Conservation (phyloP, 2,329 filamentous ascomycete species). For the Sclerotiophoma versabilis region DNA sequence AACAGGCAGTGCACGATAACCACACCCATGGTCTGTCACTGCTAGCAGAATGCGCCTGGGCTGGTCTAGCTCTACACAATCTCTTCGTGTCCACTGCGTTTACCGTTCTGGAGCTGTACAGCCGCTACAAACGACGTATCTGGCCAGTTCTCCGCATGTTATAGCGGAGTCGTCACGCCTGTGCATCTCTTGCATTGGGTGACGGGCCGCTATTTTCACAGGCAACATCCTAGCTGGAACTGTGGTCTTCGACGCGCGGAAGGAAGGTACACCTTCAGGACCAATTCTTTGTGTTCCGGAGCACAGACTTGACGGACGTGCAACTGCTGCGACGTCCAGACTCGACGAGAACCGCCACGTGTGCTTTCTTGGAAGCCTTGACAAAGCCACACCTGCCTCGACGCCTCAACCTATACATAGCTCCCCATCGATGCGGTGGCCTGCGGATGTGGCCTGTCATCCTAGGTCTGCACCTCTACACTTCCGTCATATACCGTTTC, state of each 20-base stretch:
- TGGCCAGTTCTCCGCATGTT: background rate
- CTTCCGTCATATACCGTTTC: background rate
- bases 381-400: conserved; percentile 1
- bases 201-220: background rate
- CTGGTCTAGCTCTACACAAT: conserved; percentile 8
- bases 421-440: background rate
- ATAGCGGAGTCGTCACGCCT: background rate
- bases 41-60: background rate
- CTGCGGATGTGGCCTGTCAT: background rate
- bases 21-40: conserved; percentile 1
- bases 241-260: background rate
- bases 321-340: background rate
- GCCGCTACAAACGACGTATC: background rate
- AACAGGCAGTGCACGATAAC: conserved; percentile 13
- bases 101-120: background rate
- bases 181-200: background rate
- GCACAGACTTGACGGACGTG: background rate
- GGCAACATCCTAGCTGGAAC: background rate
- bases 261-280: background rate
- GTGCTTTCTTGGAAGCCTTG: background rate
- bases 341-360: background rate
- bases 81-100: background rate
- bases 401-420: conserved; percentile 1
- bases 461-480: background rate
- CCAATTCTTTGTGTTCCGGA: background rate